These are phyloP conservation scores for Mortierella sp. DNA, from an alignment of 371 early-diverging fungal species.

Conservation along the genomic window DNA sequence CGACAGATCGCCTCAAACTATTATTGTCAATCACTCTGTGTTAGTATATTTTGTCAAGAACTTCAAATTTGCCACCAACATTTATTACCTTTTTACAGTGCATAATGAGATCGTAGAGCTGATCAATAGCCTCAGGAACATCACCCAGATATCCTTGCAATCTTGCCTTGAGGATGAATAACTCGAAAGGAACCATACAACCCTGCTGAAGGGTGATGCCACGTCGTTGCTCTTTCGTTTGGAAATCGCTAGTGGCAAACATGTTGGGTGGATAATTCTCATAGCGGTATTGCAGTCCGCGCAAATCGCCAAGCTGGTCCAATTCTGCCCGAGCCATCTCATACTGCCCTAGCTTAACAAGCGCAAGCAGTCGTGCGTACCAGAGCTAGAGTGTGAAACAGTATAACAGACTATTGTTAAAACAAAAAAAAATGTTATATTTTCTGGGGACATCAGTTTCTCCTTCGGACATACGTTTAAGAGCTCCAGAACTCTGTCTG, in stretches of 20 bases:
- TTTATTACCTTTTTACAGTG: slow-evolving; percentile 62
- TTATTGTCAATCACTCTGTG: no score
- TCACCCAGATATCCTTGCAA: slow-evolving; percentile 65
- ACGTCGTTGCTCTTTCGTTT: slow-evolving; percentile 15
- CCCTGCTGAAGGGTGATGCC: slow-evolving; percentile 20
- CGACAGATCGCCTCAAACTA: slow-evolving; percentile 48
- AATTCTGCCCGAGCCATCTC: slow-evolving; percentile 72
- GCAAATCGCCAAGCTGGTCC: slow-evolving; percentile 68
- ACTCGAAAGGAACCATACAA: slow-evolving; percentile 67
- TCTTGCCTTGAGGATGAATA: slow-evolving; percentile 63
- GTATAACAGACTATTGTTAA: no score
- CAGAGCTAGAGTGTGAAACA: no score
- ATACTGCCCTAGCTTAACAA: slow-evolving; percentile 64
- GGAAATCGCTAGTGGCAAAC: slow-evolving; percentile 16
- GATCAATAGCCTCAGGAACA: slow-evolving; percentile 60
- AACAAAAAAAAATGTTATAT: not conserved
- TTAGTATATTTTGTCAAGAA: no score
- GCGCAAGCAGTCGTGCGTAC: slow-evolving; percentile 65
- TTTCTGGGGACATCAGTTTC: not conserved
- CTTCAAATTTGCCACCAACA: no score
- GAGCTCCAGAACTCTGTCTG: slow-evolving; percentile 44
- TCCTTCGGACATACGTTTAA: slow-evolving; percentile 29
- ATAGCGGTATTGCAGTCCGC: slow-evolving; percentile 59
- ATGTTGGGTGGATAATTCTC: slow-evolving; percentile 55
- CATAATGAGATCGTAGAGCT: slow-evolving; percentile 63